Conservation (phyloP, 371 early-diverging fungal species). For the Umbelopsis sp. region DNA sequence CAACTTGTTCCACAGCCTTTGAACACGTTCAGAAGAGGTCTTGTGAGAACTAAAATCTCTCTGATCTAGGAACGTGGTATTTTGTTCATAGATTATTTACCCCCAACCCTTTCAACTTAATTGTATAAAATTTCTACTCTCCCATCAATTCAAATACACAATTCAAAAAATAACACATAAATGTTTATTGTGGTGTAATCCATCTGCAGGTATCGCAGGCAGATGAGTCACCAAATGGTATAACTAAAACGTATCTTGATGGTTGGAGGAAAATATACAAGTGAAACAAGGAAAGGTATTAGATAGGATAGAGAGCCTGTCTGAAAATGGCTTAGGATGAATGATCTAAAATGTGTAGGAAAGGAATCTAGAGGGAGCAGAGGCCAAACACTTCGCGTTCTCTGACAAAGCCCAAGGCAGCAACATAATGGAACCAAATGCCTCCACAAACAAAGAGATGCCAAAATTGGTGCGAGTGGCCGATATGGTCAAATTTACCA, state of each 20-base stretch:
- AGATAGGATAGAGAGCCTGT: neutral
- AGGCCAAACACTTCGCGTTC: slow-evolving; percentile 41
- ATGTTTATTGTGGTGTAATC: neutral
- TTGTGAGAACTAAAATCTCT: slow-evolving; percentile 76
- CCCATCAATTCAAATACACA: neutral
- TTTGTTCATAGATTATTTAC: neutral
- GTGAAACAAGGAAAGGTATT: slow-evolving; percentile 4
- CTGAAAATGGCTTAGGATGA: neutral
- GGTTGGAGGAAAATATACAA: slow-evolving; percentile 1
- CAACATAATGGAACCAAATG: slow-evolving; percentile 68
- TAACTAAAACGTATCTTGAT: neutral
- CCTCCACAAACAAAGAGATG: slow-evolving; percentile 76
- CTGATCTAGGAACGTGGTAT: slow-evolving; percentile 54
- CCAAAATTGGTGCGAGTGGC: slow-evolving; percentile 83
- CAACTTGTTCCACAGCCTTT: slow-evolving; percentile 75
- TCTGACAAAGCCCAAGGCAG: slow-evolving; percentile 55
- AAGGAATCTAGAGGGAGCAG: slow-evolving; percentile 21
- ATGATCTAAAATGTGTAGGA: neutral
- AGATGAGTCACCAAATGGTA: neutral
- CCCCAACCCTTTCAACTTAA: neutral
- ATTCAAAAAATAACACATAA: neutral
- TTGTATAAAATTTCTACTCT: neutral
- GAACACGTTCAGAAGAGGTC: slow-evolving; percentile 77
- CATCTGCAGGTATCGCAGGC: neutral
- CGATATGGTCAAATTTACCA: slow-evolving; percentile 74